These are phyloP conservation scores for Harringtonia aguacate DNA, from an alignment of 2,329 filamentous ascomycete species.

Conservation along the genomic window DNA sequence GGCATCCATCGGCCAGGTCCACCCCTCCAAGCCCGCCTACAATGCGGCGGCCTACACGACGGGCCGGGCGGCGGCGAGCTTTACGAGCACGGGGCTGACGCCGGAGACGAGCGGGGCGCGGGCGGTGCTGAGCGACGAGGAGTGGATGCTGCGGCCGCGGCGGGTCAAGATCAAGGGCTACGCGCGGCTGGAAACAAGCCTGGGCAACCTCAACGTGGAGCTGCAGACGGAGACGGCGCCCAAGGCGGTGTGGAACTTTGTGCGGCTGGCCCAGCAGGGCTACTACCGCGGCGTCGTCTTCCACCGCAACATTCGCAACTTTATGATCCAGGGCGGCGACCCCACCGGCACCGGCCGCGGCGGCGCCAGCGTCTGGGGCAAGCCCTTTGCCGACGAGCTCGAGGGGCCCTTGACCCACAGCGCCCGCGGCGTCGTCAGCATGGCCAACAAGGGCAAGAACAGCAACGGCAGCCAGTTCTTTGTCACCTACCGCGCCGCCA, in stretches of 20 bases:
- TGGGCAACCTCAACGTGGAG: slow-evolving; percentile 79
- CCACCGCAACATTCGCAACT: slow-evolving; percentile 87
- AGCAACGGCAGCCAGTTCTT: slow-evolving; percentile 96
- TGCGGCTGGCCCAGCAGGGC: slow-evolving; percentile 74
- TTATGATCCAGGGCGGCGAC: slow-evolving; percentile 97
- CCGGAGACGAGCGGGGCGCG: slow-evolving; percentile 82
- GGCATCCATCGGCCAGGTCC: slow-evolving; percentile 13
- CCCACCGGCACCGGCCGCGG: slow-evolving; percentile 86
- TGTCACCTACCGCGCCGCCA: slow-evolving; percentile 74
- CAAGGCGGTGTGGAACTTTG: slow-evolving; percentile 94
- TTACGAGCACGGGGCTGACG: slow-evolving; percentile 89
- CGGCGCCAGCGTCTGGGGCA: slow-evolving; percentile 86
- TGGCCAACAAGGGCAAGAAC: slow-evolving; percentile 98
- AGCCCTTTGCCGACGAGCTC: slow-evolving; percentile 88
- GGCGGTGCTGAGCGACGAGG: slow-evolving; percentile 81
- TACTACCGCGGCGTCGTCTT: slow-evolving; percentile 82
- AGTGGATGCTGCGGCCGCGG: slow-evolving; percentile 89
- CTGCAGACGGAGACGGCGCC: slow-evolving; percentile 86
- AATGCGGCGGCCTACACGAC: slow-evolving; percentile 89
- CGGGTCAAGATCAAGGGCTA: slow-evolving; percentile 87
- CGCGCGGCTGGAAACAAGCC: slow-evolving; percentile 75
- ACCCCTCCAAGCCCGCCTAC: slow-evolving; percentile 44
- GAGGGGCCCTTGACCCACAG: slow-evolving; percentile 83
- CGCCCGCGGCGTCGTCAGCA: slow-evolving; percentile 67
- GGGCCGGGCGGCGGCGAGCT: slow-evolving; percentile 81